Evolutionary conservation across 2,329 filamentous ascomycete genomes (phyloP), one percentile per base, ranked within the genome.

Genomic region (Aspergillus sojae): DNA sequence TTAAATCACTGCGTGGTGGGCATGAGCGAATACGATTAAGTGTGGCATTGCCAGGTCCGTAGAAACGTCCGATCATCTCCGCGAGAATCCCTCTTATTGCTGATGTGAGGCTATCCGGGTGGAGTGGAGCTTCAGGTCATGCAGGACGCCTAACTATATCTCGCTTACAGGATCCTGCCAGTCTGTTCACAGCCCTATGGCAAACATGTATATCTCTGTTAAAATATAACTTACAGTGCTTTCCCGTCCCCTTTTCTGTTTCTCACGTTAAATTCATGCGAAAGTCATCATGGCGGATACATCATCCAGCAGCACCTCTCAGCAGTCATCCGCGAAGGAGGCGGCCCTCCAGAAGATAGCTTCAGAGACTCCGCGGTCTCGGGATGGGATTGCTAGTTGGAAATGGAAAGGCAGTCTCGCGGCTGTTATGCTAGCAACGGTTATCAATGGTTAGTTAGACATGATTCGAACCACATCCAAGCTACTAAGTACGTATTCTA

Each of bases 381-480:
- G 34, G 14, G 46, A 19, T 23, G 2, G 57, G 21, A 57, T 66
- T 7, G 48, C 63, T 2, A 43, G 39, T 9, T 67, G 65, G 65
- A 67, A 62, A 58, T 67, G 61, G 62, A 63, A 58, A 16, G 65
- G 61, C 2, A 66, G 41, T 26, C 30, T 67, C 32, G 57, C 36
- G 3, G 64, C 62, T 11, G 41, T 66, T 23, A 30, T 62, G 19
- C 45, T 67, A n/a, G 62, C 64, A 28, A 62, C 62, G 2, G 9
- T 67, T 0, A 65, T 65, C 21, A 65, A 61, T 53, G 65, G 65
- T 67, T 23, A 12, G 53, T 58, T n/a, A 2, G 16, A 1, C 10
- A 28, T 53, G 41, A 6, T 19, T 36, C 21, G 14, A 1, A 41
- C 3, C 19, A 41, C 1, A 7, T 1, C 7, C 1, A 5, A 41